Percentiles rank a stretch among this genome's conserved stretches.
Conservation (phyloP, 306 rosid genomes). For the Pachyrhizus erosus region DNA sequence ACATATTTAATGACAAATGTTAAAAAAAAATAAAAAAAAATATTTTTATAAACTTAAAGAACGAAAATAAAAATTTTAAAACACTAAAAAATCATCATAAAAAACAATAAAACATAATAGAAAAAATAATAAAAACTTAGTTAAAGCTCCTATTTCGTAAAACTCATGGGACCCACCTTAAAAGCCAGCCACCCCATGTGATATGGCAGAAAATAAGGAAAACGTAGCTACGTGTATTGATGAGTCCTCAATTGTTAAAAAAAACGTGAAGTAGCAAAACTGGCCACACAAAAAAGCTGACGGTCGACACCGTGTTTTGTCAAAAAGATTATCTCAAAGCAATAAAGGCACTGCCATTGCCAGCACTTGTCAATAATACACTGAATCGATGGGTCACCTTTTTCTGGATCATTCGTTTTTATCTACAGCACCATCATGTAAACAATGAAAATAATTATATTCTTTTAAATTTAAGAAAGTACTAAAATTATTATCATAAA, state of each 20-base stretch:
- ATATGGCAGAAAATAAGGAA: background rate
- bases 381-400: background rate
- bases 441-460: too few relatives aligned
- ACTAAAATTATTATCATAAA: background rate
- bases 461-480: too few relatives aligned
- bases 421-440: background rate
- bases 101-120: too few relatives aligned
- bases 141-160: background rate
- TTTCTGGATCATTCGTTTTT: constrained; percentile 18
- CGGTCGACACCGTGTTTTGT: background rate
- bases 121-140: background rate
- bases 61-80: too few relatives aligned
- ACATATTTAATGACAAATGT: too few relatives aligned
- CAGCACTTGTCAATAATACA: constrained; percentile 10
- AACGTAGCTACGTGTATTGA: background rate
- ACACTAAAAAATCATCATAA: too few relatives aligned
- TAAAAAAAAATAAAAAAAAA: too few relatives aligned
- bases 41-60: too few relatives aligned
- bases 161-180: background rate
- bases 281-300: background rate
- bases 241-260: background rate
- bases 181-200: background rate
- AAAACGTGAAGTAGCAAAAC: background rate
- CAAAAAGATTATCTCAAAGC: background rate
- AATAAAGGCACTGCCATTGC: background rate